Percentiles rank a stretch among this genome's conserved stretches.
phyloP scores from a whole-genome alignment of 2,329 filamentous ascomycete genomes.

The Colletotrichum liaoningense region DNA sequence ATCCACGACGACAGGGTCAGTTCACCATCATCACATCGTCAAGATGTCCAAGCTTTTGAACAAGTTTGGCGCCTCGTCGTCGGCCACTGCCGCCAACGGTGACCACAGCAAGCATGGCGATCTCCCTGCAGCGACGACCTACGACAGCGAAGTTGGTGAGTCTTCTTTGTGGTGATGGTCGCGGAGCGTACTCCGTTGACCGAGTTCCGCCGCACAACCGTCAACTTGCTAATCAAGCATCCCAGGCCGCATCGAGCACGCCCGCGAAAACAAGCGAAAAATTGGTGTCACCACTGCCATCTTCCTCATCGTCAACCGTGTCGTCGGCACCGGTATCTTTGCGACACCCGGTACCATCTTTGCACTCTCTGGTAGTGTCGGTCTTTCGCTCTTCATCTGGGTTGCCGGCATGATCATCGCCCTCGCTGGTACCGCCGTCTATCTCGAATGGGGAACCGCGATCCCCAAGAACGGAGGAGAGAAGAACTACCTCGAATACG shows the following conservation, averaged over 20 bases:
- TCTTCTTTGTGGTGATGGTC: not conserved
- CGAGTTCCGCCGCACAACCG: not conserved
- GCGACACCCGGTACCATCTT: slow-evolving; percentile 71
- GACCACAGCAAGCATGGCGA: slow-evolving; percentile 13
- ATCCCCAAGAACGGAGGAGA: slow-evolving; percentile 74
- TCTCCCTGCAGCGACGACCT: slow-evolving; percentile 8
- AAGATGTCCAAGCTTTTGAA: slow-evolving; percentile 23
- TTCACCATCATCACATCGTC: not conserved
- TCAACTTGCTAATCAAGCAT: not conserved
- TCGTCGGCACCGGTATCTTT: slow-evolving; percentile 76
- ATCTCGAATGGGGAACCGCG: slow-evolving; percentile 74
- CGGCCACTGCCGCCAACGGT: not conserved
- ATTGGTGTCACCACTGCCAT: slow-evolving; percentile 66
- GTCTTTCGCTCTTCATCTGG: slow-evolving; percentile 73
- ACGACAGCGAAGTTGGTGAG: slow-evolving; percentile 37
- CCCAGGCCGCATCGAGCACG: slow-evolving; percentile 48
- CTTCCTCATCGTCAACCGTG: slow-evolving; percentile 73
- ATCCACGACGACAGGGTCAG: not conserved
- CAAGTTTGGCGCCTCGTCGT: slow-evolving; percentile 23
- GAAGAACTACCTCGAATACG: slow-evolving; percentile 76
- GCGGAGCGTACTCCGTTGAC: not conserved
- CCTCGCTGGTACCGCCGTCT: slow-evolving; percentile 71
- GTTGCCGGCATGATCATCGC: slow-evolving; percentile 71
- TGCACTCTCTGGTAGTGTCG: slow-evolving; percentile 68
- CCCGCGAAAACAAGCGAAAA: slow-evolving; percentile 62